These are phyloP conservation scores for Pisolithus marmoratus DNA, from an alignment of 768 basidiomycete species.

Conservation along the genomic window DNA sequence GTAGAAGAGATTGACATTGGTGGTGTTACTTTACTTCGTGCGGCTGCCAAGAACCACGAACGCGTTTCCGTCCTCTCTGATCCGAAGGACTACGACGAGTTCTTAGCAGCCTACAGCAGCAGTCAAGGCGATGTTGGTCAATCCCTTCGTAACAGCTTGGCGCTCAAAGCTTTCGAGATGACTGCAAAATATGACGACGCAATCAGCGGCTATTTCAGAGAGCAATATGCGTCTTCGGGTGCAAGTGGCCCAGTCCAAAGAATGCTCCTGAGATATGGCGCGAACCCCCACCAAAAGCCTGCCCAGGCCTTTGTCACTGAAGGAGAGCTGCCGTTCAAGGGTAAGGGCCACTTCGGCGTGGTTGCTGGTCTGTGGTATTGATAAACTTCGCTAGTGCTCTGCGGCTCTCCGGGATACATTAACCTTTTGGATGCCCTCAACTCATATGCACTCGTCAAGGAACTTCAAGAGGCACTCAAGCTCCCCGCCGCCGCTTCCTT, in stretches of 20 bases:
- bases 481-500: constrained; percentile 97
- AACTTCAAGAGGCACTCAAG: constrained; percentile 78
- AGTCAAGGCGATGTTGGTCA: constrained; percentile 73
- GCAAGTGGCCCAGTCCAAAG: constrained; percentile 77
- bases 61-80: constrained; percentile 88
- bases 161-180: constrained; percentile 96
- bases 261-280: constrained; percentile 86
- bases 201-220: constrained; percentile 94
- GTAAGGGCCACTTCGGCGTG: constrained; percentile 31
- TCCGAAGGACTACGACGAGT: constrained; percentile 79
- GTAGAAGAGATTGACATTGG: constrained; percentile 99
- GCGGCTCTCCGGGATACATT: constrained; percentile 96
- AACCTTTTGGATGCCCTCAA: constrained; percentile 97
- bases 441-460: constrained; percentile 93
- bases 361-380: constrained; percentile 1
- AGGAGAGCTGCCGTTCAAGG: constrained; percentile 91
- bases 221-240: constrained; percentile 87
- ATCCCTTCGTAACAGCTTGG: constrained; percentile 67
- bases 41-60: constrained; percentile 97
- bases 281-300: constrained; percentile 98
- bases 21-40: constrained; percentile 94
- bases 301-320: constrained; percentile 91
- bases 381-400: constrained; percentile 53
- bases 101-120: constrained; percentile 72
- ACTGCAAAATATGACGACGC: constrained; percentile 94